A percentile compares a stretch with the other conserved stretches of the same genome.
Evolutionary conservation across 2,329 filamentous ascomycete genomes (phyloP).

Genomic region (Diaporthe vexans): DNA sequence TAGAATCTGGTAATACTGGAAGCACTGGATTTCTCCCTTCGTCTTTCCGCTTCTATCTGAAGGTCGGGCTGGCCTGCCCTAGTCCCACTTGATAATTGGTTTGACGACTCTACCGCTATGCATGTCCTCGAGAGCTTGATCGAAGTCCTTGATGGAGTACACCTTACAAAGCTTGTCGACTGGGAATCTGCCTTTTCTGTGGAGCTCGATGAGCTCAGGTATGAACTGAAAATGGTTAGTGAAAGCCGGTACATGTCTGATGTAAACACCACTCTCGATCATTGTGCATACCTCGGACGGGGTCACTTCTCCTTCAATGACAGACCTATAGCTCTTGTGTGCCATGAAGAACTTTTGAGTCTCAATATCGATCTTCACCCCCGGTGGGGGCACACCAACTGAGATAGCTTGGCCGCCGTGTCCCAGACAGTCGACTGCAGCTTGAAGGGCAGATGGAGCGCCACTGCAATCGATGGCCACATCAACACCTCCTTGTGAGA

Average conservation of each 20-base stretch:
- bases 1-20: no score
- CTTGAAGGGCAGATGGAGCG: constrained; percentile 47
- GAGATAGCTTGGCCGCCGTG: constrained; percentile 50
- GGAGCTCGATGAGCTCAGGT: constrained; percentile 50
- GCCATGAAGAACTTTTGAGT: constrained; percentile 46
- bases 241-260: background rate
- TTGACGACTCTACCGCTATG: constrained; percentile 45
- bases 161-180: constrained; percentile 51
- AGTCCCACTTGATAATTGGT: constrained; percentile 42
- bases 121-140: constrained; percentile 46
- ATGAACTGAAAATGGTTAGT: constrained; percentile 47
- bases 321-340: constrained; percentile 50
- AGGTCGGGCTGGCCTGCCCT: background rate
- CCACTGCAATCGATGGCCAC: constrained; percentile 52
- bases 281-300: constrained; percentile 45
- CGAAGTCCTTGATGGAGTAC: constrained; percentile 48
- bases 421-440: constrained; percentile 48
- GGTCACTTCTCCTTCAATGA: constrained; percentile 51
- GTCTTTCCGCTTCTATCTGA: no score
- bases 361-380: constrained; percentile 47
- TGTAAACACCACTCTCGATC: background rate
- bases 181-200: constrained; percentile 51
- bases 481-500: constrained; percentile 48
- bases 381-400: constrained; percentile 51
- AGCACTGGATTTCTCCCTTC: no score